phyloP scores from a whole-genome alignment of 352 stramenopile genomes.

The Phytophthora citrophthora region DNA sequence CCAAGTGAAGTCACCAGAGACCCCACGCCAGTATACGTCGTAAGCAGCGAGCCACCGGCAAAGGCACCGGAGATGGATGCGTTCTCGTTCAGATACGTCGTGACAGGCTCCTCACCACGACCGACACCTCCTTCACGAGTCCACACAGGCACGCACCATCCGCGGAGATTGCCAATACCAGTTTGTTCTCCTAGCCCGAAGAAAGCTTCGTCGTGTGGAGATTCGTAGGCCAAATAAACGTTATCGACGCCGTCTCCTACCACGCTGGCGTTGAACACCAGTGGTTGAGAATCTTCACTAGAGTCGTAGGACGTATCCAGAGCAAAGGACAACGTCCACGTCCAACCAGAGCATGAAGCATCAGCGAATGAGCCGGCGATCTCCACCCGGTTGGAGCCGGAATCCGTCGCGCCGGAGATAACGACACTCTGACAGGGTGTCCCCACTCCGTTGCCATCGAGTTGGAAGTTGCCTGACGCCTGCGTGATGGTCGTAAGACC shows the following conservation, averaged over 20 bases:
- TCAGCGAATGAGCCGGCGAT: conserved; percentile 21
- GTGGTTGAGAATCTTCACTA: conserved; percentile 18
- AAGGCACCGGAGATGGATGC: conserved; percentile 27
- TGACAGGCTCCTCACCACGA: conserved; percentile 31
- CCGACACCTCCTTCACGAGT: conserved; percentile 29
- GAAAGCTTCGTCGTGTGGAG: conserved; percentile 29
- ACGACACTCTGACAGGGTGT: conserved; percentile 2
- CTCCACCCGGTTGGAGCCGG: conserved; percentile 17
- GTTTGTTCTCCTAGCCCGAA: conserved; percentile 32
- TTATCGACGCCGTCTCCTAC: conserved; percentile 24
- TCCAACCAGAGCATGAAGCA: conserved; percentile 14
- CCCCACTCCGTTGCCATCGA: conserved; percentile 21
- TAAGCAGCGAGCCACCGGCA: conserved; percentile 27
- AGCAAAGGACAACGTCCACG: conserved; percentile 20
- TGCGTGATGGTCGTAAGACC: conserved; percentile 33
- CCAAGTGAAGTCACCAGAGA: conserved; percentile 26
- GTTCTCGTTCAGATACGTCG: conserved; percentile 35
- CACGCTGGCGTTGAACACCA: conserved; percentile 32
- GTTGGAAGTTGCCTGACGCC: conserved; percentile 33
- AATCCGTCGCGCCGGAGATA: background rate
- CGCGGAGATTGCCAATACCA: conserved; percentile 32
- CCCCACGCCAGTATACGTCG: conserved; percentile 30
- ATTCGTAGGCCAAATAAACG: conserved; percentile 34
- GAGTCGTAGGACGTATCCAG: conserved; percentile 2
- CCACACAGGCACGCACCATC: conserved; percentile 33